A percentile compares a stretch with the other conserved stretches of the same genome.
These are phyloP conservation scores for Tilletia indica DNA, from an alignment of 1,284 basidiomycete genomes.

Conservation along the genomic window DNA sequence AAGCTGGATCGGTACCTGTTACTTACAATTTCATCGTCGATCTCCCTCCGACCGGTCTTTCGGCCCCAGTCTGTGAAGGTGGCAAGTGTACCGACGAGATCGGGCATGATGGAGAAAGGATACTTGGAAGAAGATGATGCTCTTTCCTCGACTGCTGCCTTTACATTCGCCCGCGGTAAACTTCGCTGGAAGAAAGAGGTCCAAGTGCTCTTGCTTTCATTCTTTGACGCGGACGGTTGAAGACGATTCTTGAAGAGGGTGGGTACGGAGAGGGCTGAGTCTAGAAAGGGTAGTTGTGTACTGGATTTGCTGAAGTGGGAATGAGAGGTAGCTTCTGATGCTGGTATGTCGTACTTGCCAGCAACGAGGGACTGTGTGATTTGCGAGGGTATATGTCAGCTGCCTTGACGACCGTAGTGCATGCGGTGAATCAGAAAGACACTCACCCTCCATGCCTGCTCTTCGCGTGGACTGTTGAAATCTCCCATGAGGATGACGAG, in stretches of 20 bases:
- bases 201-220: neutral
- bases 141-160: too few species aligned
- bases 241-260: conserved; percentile 12
- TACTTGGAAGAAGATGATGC: neutral
- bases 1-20: too few species aligned
- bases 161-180: too few species aligned
- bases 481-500: conserved; percentile 38
- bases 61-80: conserved; percentile 35
- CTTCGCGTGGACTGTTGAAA: conserved; percentile 39
- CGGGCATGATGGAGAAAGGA: conserved; percentile 18
- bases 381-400: too few species aligned
- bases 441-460: conserved; percentile 31
- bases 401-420: neutral
- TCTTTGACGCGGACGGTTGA: neutral
- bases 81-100: conserved; percentile 23
- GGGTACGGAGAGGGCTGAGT: conserved; percentile 7
- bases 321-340: conserved; percentile 26
- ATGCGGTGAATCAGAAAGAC: neutral
- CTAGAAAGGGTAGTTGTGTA: conserved; percentile 7
- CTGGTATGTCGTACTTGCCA: conserved; percentile 27
- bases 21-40: conserved; percentile 6
- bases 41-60: neutral
- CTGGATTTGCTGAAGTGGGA: neutral
- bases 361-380: conserved; percentile 29
- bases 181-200: too few species aligned